These are phyloP conservation scores for Pichia thaimueangensis DNA, from an alignment of 805 yeast genomes.

Conservation along the genomic window DNA sequence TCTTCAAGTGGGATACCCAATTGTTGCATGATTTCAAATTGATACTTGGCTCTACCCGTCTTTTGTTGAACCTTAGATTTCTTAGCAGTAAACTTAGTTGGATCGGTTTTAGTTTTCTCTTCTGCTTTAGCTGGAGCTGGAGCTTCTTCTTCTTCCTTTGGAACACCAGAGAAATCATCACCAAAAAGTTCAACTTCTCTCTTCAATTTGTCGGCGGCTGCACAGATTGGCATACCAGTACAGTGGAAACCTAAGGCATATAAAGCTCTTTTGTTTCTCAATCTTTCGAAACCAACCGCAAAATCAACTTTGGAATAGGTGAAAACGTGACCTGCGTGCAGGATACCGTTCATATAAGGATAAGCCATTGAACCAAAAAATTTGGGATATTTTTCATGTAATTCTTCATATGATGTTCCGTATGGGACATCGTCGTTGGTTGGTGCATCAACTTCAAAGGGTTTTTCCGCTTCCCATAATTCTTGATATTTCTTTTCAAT, in stretches of 20 bases:
- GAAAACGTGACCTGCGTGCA: constrained; percentile 96
- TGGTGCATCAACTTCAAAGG: constrained; percentile 88
- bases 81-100: constrained; percentile 85
- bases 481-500: constrained; percentile 85
- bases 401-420: constrained; percentile 53
- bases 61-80: constrained; percentile 93
- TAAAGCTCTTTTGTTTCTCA: constrained; percentile 86
- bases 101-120: constrained; percentile 44
- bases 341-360: constrained; percentile 98
- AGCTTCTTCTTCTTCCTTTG: constrained; percentile 52
- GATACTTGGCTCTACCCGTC: constrained; percentile 89
- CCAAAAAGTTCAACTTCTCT: constrained; percentile 94
- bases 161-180: constrained; percentile 61
- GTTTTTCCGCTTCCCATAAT: constrained; percentile 79
- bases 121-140: constrained; percentile 27
- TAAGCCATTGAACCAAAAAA: constrained; percentile 92
- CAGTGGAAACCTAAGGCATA: constrained; percentile 98
- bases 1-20: constrained; percentile 82
- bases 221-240: constrained; percentile 97
- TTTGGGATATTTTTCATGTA: constrained; percentile 78
- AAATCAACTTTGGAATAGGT: constrained; percentile 92
- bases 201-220: constrained; percentile 90
- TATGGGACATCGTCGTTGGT: constrained; percentile 55
- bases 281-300: constrained; percentile 87
- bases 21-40: constrained; percentile 94